Evolutionary conservation across 2,329 filamentous ascomycete genomes (phyloP).

Genomic region (Aspergillus glaucus): DNA sequence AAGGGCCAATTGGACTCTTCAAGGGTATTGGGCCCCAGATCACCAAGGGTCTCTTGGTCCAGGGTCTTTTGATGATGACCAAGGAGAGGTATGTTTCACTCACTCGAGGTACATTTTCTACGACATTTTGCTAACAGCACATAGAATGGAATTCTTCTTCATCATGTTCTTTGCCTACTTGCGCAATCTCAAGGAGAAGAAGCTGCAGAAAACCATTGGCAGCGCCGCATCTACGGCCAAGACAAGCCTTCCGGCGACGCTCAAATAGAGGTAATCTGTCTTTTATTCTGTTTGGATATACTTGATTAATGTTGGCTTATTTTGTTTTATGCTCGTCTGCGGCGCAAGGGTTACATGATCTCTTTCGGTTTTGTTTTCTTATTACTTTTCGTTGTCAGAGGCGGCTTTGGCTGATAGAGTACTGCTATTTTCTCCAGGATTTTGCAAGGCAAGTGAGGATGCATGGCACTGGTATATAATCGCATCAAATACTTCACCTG

Average conservation of each 20-base stretch:
- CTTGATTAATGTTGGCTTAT: slow-evolving; percentile 7
- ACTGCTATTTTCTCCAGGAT: not conserved
- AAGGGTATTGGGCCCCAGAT: slow-evolving; percentile 96
- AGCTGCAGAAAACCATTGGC: slow-evolving; percentile 61
- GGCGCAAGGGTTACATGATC: slow-evolving; percentile 5
- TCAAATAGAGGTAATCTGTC: slow-evolving; percentile 34
- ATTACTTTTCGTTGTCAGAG: slow-evolving; percentile 2
- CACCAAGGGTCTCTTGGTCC: slow-evolving; percentile 83
- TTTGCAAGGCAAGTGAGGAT: not conserved
- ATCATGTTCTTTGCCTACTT: slow-evolving; percentile 79
- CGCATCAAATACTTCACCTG: not conserved
- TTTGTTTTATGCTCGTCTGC: slow-evolving; percentile 8
- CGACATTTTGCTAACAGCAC: slow-evolving; percentile 6
- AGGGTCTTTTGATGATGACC: slow-evolving; percentile 97
- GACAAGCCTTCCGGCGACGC: slow-evolving; percentile 41
- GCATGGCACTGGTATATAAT: not conserved
- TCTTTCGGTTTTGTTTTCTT: slow-evolving; percentile 5
- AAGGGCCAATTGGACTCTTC: slow-evolving; percentile 78
- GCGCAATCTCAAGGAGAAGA: slow-evolving; percentile 61
- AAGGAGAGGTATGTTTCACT: slow-evolving; percentile 68
- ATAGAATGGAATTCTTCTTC: slow-evolving; percentile 79
- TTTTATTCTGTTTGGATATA: not conserved
- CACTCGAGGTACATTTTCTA: not conserved
- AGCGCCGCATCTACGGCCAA: slow-evolving; percentile 58
- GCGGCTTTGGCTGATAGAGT: not conserved